Evolutionary conservation across 495 filamentous ascomycete species (phyloP).

Genomic region (Tuber aestivum): DNA sequence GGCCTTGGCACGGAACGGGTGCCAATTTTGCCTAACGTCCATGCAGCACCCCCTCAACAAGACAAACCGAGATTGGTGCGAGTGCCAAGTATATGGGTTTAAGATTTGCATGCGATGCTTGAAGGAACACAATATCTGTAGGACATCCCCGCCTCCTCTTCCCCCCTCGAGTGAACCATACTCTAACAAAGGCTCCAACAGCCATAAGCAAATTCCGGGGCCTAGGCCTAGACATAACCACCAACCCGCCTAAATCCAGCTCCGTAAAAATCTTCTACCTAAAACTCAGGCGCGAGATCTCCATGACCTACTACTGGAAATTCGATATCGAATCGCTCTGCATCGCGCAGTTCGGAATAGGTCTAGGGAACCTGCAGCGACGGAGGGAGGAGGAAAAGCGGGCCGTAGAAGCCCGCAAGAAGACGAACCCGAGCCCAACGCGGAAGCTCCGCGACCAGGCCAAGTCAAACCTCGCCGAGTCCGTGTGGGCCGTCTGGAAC

Average conservation of each 20-base stretch:
- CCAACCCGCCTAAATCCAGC: background rate
- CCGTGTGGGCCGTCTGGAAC: background rate
- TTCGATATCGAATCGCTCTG: background rate
- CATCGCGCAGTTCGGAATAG: background rate
- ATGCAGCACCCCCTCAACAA: background rate
- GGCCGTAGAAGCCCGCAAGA: background rate
- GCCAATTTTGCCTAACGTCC: background rate
- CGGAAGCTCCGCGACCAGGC: background rate
- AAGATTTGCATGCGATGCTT: background rate
- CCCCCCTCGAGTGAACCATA: background rate
- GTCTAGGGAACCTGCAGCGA: background rate
- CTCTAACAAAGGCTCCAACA: background rate
- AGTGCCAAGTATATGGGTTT: background rate
- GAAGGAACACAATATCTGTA: background rate
- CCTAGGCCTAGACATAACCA: background rate
- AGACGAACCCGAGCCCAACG: background rate
- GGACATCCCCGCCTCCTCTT: background rate
- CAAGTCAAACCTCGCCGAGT: background rate
- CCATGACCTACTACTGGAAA: background rate
- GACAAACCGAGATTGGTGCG: background rate
- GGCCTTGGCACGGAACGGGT: background rate
- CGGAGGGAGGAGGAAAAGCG: background rate
- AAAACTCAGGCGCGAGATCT: background rate
- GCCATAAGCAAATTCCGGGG: background rate
- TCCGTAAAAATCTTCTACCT: background rate